phyloP scores from a whole-genome alignment of 306 rosid species.

The Prunus padus region DNA sequence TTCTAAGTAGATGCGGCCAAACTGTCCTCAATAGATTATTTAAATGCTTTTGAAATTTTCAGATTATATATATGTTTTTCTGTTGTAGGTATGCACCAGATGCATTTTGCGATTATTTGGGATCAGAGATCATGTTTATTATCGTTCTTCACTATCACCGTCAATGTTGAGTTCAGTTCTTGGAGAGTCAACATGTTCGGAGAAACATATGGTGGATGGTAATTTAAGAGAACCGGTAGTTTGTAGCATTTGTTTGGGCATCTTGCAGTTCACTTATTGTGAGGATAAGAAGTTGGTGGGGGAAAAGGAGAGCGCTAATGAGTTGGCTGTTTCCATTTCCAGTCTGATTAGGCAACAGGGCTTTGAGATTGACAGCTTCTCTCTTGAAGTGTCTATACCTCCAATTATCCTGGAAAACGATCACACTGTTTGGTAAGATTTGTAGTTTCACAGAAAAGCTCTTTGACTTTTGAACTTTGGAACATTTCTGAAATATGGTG shows the following conservation, averaged over 20 bases:
- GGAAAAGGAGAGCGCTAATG: slow-evolving; percentile 35
- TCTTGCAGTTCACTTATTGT: slow-evolving; percentile 63
- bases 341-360: slow-evolving; percentile 48
- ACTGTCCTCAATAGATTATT: background rate
- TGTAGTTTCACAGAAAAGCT: background rate
- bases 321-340: slow-evolving; percentile 54
- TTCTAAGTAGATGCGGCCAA: background rate
- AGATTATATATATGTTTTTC: background rate
- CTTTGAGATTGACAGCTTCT: slow-evolving; percentile 54
- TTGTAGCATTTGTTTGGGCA: slow-evolving; percentile 76
- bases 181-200: slow-evolving; percentile 29
- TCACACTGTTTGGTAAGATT: slow-evolving; percentile 41
- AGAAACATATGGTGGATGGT: slow-evolving; percentile 14
- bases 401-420: slow-evolving; percentile 54
- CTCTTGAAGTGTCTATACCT: slow-evolving; percentile 76
- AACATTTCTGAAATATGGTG: background rate
- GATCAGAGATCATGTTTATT: slow-evolving; percentile 35
- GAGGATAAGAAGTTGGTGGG: slow-evolving; percentile 24
- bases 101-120: slow-evolving; percentile 77
- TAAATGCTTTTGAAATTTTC: background rate
- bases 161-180: slow-evolving; percentile 35
- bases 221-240: slow-evolving; percentile 17
- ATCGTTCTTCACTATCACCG: slow-evolving; percentile 25
- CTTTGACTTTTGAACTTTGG: background rate
- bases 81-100: slow-evolving; percentile 57